Percentiles rank a stretch among this genome's conserved stretches.
These are phyloP conservation scores for Phytomonas sp. DNA, from an alignment of 208 protist genomes.

Conservation along the genomic window DNA sequence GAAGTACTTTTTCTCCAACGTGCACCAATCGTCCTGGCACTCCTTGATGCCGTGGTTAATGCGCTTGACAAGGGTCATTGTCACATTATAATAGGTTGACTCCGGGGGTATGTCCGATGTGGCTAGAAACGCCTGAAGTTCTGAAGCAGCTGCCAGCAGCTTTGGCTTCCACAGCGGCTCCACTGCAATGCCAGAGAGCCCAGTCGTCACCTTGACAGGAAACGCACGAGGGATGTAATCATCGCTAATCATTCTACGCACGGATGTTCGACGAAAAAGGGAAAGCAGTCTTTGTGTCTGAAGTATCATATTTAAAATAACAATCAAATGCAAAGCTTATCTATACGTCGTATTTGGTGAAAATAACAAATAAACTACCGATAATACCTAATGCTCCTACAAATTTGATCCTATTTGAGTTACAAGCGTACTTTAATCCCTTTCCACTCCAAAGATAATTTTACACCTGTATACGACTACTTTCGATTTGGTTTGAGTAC, in stretches of 20 bases:
- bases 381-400: background rate
- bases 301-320: slow-evolving; percentile 18
- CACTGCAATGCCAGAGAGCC: slow-evolving; percentile 80
- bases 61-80: slow-evolving; percentile 87
- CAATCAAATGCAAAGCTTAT: background rate
- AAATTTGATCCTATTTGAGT: background rate
- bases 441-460: background rate
- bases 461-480: background rate
- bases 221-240: slow-evolving; percentile 88
- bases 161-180: slow-evolving; percentile 90
- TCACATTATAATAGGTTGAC: slow-evolving; percentile 88
- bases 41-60: slow-evolving; percentile 82
- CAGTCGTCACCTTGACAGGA: slow-evolving; percentile 87
- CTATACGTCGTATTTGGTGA: background rate
- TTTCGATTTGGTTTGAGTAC: background rate
- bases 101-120: slow-evolving; percentile 85
- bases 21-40: slow-evolving; percentile 89
- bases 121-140: slow-evolving; percentile 78
- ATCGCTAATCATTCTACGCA: slow-evolving; percentile 72
- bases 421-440: background rate
- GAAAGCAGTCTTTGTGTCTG: slow-evolving; percentile 20
- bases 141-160: slow-evolving; percentile 69
- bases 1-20: slow-evolving; percentile 87
- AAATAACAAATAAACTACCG: background rate
- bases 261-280: slow-evolving; percentile 40